Evolutionary conservation across 1,284 basidiomycete species (phyloP).

Genomic region (Peniophora sp.): DNA sequence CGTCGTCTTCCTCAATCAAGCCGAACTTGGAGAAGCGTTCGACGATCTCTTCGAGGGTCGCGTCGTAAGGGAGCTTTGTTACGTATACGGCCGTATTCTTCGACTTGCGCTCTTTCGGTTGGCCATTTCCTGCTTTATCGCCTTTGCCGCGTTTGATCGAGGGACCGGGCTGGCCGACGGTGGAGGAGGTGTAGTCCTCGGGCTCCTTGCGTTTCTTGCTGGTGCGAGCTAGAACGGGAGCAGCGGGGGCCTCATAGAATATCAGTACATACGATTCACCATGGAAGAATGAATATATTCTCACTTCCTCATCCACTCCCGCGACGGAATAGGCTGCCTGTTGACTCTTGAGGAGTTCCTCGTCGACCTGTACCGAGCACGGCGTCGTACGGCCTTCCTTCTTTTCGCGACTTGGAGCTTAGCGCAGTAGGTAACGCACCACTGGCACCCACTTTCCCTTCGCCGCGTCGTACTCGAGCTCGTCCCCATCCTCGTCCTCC

Average conservation of each 20-base stretch:
- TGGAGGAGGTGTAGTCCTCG: conserved; percentile 66
- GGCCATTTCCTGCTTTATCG: conserved; percentile 34
- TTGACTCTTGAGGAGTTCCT: conserved; percentile 76
- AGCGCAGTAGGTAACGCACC: conserved; percentile 39
- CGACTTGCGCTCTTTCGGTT: conserved; percentile 44
- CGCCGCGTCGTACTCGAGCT: conserved; percentile 79
- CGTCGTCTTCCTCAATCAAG: conserved; percentile 86
- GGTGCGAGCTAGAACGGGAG: conserved; percentile 70
- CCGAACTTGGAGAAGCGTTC: conserved; percentile 87
- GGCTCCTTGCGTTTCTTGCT: conserved; percentile 79
- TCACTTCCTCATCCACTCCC: conserved; percentile 86
- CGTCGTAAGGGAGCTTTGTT: conserved; percentile 75
- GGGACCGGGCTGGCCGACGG: conserved; percentile 34
- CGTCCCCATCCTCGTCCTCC: conserved; percentile 82
- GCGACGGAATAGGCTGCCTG: conserved; percentile 88
- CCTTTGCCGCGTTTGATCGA: conserved; percentile 62
- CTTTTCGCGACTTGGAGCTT: too few relatives aligned
- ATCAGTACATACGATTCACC: conserved; percentile 4
- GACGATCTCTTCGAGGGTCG: conserved; percentile 69
- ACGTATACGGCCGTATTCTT: conserved; percentile 95
- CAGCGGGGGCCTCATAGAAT: conserved; percentile 65
- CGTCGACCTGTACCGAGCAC: conserved; percentile 52
- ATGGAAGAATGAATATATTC: conserved; percentile 19
- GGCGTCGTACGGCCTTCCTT: conserved; percentile 7
- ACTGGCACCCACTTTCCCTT: conserved; percentile 78